phyloP scores from a whole-genome alignment of 495 filamentous ascomycete genomes.

The Lindgomyces ingoldianus region DNA sequence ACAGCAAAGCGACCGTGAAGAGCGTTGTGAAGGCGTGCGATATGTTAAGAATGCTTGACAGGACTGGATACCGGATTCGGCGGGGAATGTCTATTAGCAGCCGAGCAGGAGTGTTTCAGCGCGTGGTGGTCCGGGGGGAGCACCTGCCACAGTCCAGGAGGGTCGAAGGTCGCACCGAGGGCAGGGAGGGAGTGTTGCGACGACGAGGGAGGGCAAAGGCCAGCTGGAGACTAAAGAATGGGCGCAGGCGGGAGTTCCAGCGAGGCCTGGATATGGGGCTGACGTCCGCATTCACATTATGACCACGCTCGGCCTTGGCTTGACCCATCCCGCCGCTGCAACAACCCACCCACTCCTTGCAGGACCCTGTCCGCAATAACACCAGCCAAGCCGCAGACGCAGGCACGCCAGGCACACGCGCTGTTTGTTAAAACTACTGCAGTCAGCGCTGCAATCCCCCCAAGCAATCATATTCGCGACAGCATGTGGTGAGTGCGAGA shows the following conservation, averaged over 20 bases:
- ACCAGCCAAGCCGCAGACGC: background rate
- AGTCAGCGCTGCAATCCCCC: background rate
- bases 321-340: background rate
- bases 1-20: background rate
- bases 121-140: background rate
- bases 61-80: constrained; percentile 8
- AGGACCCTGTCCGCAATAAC: background rate
- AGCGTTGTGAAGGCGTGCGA: background rate
- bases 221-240: background rate
- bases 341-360: background rate
- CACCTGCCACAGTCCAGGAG: background rate
- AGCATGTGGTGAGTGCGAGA: constrained; percentile 30
- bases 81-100: constrained; percentile 14
- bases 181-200: background rate
- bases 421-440: background rate
- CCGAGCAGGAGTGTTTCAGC: constrained; percentile 27
- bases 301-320: background rate
- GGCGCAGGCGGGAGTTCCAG: background rate
- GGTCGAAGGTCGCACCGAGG: background rate
- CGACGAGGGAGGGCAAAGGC: background rate
- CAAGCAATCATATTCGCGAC: background rate
- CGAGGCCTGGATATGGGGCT: background rate
- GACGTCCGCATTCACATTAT: background rate
- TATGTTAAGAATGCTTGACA: constrained; percentile 24
- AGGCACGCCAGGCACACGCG: background rate